A percentile compares a stretch with the other conserved stretches of the same genome.
Conservation (phyloP, 805 yeast genomes). For the baker's yeast (Saccharomyces cerevisiae) region DNA sequence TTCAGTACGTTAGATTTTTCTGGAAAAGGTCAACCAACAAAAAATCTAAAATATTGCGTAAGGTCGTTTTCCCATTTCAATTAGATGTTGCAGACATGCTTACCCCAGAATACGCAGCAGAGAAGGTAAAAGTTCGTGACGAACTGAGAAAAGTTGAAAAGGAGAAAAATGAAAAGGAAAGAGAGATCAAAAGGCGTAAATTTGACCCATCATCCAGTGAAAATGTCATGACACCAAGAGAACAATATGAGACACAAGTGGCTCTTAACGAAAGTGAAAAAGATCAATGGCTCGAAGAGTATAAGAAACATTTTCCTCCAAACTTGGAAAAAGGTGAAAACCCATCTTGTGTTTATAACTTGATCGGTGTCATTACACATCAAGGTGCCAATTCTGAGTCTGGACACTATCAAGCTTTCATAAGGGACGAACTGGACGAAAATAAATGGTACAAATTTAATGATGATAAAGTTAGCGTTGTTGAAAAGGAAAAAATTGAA, state of each 20-base stretch:
- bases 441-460: slow-evolving; percentile 91
- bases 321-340: slow-evolving; percentile 56
- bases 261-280: slow-evolving; percentile 9
- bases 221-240: slow-evolving; percentile 37
- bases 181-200: slow-evolving; percentile 60
- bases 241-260: slow-evolving; percentile 47
- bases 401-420: slow-evolving; percentile 93
- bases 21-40: slow-evolving; percentile 90
- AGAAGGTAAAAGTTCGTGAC: slow-evolving; percentile 67
- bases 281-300: slow-evolving; percentile 26
- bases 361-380: slow-evolving; percentile 80
- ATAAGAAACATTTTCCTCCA: slow-evolving; percentile 38
- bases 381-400: slow-evolving; percentile 94
- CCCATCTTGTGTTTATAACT: slow-evolving; percentile 80
- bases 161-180: slow-evolving; percentile 58
- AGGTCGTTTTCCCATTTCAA: slow-evolving; percentile 90
- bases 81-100: slow-evolving; percentile 80
- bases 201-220: slow-evolving; percentile 9
- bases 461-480: slow-evolving; percentile 77
- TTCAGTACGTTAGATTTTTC: slow-evolving; percentile 88
- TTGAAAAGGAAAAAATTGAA: slow-evolving; percentile 77
- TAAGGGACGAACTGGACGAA: slow-evolving; percentile 63
- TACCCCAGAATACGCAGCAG: slow-evolving; percentile 63
- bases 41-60: slow-evolving; percentile 88
- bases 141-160: slow-evolving; percentile 68